Evolutionary conservation across 768 basidiomycete genomes (phyloP), one percentile per base, ranked within the genome.

Genomic region (Lentinula guzmanii): DNA sequence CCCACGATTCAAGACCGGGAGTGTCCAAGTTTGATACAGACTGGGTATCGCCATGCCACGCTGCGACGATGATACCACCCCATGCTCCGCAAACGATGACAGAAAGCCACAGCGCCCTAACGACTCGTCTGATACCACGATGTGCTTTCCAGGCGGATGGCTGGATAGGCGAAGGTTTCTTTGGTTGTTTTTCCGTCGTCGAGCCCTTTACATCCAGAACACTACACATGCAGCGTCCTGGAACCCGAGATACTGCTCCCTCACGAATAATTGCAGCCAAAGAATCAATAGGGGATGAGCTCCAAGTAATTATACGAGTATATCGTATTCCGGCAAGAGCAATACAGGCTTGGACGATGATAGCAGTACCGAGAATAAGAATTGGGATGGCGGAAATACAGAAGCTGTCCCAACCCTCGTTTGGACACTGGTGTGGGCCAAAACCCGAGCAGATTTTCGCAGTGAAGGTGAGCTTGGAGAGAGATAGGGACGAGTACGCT

Each of bases 241-340:
- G 41, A 28, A 65, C 62, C 1, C 59, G 65, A 3, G 65, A 0
- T 48, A 73, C 65, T 8, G 66, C 66, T 1, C 65, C 62, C 8
- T 73, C 67, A 16, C 70, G 67, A 11, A 74, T 61, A 31, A 73
- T 62, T 2, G 72, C 73, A 1, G 73, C 70, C 3, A 71, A 70
- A 1, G 68, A 62, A 11, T 71, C 71, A 15, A 74, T 65, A 16
- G 69, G 62, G 1, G 72, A 73, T 33, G 71, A 69, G 18, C 73
- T 74, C 73, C 73, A 73, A 9, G 73, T 73, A 50, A 68, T 39
- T 37, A 73, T 63, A 58, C 68, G 64, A 16, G 69, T 66, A 24
- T 58, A 33, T n/a, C 63, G 52, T 16, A 67, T 62, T 16, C 69
- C 70, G 1, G 52, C 52, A 28, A 72, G 58, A 7, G 69, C 70